Evolutionary conservation across 2,329 filamentous ascomycete species (phyloP).

Genomic region (Diaporthe sp.): DNA sequence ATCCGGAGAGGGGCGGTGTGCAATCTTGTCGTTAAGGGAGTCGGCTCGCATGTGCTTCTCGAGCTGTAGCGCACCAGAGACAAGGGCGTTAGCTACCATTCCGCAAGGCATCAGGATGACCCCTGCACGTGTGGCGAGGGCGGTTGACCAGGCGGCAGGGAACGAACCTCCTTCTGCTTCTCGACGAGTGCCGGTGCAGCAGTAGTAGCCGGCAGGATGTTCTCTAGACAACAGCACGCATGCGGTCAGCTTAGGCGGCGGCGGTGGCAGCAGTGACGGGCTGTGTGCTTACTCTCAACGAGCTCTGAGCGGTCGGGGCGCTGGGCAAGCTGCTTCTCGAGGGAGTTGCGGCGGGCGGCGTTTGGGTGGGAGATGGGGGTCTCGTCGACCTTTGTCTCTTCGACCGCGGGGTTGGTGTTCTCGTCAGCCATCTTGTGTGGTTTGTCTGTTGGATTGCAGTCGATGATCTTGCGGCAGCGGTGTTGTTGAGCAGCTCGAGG

Average conservation of each 20-base stretch:
- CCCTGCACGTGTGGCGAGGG: neutral
- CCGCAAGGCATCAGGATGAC: neutral
- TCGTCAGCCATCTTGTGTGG: conserved; percentile 59
- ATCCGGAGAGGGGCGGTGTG: conserved; percentile 81
- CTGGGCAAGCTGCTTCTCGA: conserved; percentile 79
- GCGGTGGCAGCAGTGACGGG: neutral
- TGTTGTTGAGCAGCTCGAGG: neutral
- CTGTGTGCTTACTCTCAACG: conserved; percentile 77
- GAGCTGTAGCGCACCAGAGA: conserved; percentile 60
- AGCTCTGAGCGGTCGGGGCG: conserved; percentile 83
- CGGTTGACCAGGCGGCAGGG: conserved; percentile 17
- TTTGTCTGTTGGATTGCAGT: neutral
- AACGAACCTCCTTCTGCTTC: conserved; percentile 77
- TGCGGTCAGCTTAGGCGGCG: conserved; percentile 22
- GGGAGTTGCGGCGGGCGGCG: conserved; percentile 73
- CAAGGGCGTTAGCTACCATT: neutral
- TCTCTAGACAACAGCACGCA: conserved; percentile 64
- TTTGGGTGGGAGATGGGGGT: conserved; percentile 69
- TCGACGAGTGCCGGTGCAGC: conserved; percentile 85
- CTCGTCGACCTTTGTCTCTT: conserved; percentile 62
- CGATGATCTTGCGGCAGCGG: neutral
- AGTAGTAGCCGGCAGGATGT: conserved; percentile 85
- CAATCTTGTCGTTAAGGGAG: conserved; percentile 87
- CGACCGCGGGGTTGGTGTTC: conserved; percentile 63
- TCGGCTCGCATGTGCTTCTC: conserved; percentile 90